Evolutionary conservation across 2,329 filamentous ascomycete species (phyloP), one percentile per base, ranked within the genome.

Genomic region (Chaetomium strumarium): DNA sequence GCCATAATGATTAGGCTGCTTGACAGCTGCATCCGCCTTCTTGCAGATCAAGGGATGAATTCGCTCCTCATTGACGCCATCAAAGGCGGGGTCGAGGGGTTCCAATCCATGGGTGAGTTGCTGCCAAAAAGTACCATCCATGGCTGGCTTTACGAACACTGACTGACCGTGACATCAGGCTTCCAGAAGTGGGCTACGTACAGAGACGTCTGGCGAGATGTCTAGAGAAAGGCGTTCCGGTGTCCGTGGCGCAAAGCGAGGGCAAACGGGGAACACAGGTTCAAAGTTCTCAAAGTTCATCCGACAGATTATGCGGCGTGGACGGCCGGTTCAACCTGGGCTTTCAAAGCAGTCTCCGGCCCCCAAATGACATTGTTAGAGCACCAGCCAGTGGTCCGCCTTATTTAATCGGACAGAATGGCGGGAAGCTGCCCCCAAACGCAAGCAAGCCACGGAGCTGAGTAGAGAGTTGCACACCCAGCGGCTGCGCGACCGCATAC

Each of bases 161-260:
- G 51, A 37, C 57, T 53, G 14, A 56, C 34, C 5, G n/a, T n/a
- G 12, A 11, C 7, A 16, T 29, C 42, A 83, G 80, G 80, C 12
- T 83, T 81, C 58, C 71, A 71, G 53, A 77, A 77, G 64, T 83
- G 79, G 80, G 77, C 79, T 43, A 70, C 67, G 58, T 83, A 83
- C 61, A 72, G 67, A 63, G 78, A 82, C 50, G 67, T 78, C 16
- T 83, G 78, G 78, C 72, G 71, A 53, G 66, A 72, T 60, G 60
- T 70, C 46, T 66, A 54, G 56, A 31, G 37, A 31, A 17, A 16
- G n/a, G 36, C 19, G 10, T 24, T 17, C 4, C 13, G 16, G 14
- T 30, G 24, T 39, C 46, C 9, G 38, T 16, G 44, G 44, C 31
- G 31, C 36, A 50, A 20, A 12, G 11, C 33, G 33, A 34, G 12